phyloP scores from a whole-genome alignment of 345 rosid species.

The Citrus hindsii region DNA sequence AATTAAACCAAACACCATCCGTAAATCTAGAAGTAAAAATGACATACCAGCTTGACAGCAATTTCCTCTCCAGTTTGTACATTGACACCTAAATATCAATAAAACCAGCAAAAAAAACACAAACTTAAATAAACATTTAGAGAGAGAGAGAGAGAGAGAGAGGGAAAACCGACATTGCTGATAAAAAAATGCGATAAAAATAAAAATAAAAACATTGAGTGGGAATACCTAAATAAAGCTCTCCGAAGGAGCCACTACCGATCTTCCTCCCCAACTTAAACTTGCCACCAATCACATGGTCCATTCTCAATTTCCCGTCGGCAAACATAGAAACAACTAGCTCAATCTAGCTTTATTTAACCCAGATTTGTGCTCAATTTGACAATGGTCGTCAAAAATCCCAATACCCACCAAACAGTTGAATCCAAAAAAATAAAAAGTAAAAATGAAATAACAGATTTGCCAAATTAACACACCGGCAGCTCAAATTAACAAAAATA shows the following conservation, averaged over 20 bases:
- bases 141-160: background rate
- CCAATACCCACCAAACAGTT: background rate
- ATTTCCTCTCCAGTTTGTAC: slow-evolving; percentile 83
- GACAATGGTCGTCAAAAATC: background rate
- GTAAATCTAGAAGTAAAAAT: background rate
- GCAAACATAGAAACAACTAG: slow-evolving; percentile 1
- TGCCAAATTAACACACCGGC: slow-evolving; percentile 13
- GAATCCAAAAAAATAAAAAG: background rate
- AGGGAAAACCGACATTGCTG: background rate
- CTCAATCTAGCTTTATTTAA: slow-evolving; percentile 7
- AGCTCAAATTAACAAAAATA: background rate
- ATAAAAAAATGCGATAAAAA: background rate
- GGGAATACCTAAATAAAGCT: slow-evolving; percentile 61
- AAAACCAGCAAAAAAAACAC: slow-evolving; percentile 6
- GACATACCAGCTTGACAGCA: slow-evolving; percentile 75
- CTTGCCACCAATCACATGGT: slow-evolving; percentile 57
- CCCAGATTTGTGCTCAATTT: slow-evolving; percentile 17
- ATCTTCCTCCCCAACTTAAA: slow-evolving; percentile 78
- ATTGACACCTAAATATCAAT: slow-evolving; percentile 50
- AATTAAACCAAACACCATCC: background rate
- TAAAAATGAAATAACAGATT: slow-evolving; percentile 13
- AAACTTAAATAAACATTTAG: background rate
- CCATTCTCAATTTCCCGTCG: slow-evolving; percentile 36
- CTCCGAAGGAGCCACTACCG: slow-evolving; percentile 85
- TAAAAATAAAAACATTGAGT: background rate